Evolutionary conservation across 2,329 filamentous ascomycete genomes (phyloP).

Genomic region (Graphilbum ipis-grandicollis): DNA sequence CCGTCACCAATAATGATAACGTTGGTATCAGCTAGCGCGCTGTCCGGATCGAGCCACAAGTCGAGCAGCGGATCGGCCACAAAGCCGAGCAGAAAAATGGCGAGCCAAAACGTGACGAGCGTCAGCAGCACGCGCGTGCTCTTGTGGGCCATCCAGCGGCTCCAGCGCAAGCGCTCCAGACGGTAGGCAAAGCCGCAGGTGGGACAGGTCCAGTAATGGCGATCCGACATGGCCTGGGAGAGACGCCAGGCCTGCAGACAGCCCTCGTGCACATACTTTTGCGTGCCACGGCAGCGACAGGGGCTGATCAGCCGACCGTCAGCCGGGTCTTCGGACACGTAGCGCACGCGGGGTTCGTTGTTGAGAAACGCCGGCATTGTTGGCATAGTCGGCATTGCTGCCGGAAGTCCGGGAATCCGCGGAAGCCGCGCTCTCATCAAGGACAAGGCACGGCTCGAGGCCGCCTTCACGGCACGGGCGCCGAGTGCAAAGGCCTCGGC

Average conservation of each 20-base stretch:
- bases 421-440: slow-evolving; percentile 12
- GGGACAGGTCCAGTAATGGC: slow-evolving; percentile 75
- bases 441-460: background rate
- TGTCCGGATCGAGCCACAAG: slow-evolving; percentile 65
- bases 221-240: slow-evolving; percentile 43
- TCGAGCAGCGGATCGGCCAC: slow-evolving; percentile 85
- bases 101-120: slow-evolving; percentile 47
- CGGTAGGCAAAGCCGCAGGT: slow-evolving; percentile 76
- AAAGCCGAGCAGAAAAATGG: slow-evolving; percentile 75
- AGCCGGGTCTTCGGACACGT: slow-evolving; percentile 56
- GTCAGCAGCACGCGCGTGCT: slow-evolving; percentile 55
- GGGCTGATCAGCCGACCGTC: slow-evolving; percentile 70
- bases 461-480: background rate
- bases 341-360: slow-evolving; percentile 21
- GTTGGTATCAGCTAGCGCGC: slow-evolving; percentile 32
- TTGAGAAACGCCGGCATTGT: slow-evolving; percentile 16
- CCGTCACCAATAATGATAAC: slow-evolving; percentile 12
- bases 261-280: slow-evolving; percentile 85
- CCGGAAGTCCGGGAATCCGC: too few species aligned
- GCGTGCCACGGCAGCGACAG: slow-evolving; percentile 84
- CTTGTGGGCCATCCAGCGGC: slow-evolving; percentile 48
- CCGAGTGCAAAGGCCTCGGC: background rate
- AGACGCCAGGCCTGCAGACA: slow-evolving; percentile 74
- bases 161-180: slow-evolving; percentile 61
- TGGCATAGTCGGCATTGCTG: background rate